phyloP scores from a whole-genome alignment of 2,329 filamentous ascomycete genomes.

The Colletotrichum theobromicola region DNA sequence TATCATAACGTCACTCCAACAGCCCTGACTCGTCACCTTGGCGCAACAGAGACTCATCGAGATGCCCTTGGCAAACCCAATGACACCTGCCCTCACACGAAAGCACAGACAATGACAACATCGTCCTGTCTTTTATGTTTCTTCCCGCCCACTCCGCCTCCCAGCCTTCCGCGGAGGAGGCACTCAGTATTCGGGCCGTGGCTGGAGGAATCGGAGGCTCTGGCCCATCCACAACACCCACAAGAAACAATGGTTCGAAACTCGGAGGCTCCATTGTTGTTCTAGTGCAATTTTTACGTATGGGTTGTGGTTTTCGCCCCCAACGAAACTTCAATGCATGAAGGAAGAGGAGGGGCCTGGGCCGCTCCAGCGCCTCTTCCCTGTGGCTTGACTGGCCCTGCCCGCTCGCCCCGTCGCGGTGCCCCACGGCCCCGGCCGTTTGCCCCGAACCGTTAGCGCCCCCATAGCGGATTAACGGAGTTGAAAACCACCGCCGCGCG shows the following conservation, averaged over 20 bases:
- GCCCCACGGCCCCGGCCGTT: neutral
- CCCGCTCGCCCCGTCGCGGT: neutral
- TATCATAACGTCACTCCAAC: neutral
- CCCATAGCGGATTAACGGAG: neutral
- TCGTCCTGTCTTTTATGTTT: neutral
- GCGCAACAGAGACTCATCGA: neutral
- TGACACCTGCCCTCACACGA: neutral
- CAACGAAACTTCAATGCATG: neutral
- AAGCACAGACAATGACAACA: neutral
- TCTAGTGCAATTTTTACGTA: neutral
- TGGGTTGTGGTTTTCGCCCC: neutral
- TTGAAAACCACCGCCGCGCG: neutral
- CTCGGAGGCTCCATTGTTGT: neutral
- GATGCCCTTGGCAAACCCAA: neutral
- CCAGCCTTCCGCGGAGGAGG: neutral
- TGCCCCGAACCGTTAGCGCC: slow-evolving; percentile 8
- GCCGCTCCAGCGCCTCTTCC: neutral
- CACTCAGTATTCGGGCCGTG: neutral
- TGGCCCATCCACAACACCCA: neutral
- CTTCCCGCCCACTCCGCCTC: neutral
- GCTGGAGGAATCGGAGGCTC: neutral
- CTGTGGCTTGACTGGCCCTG: neutral
- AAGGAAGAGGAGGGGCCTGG: neutral
- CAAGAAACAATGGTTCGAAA: neutral
- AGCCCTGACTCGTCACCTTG: neutral